These are phyloP conservation scores for Claviceps purpurea DNA, from an alignment of 2,329 filamentous ascomycete species.

Conservation along the genomic window DNA sequence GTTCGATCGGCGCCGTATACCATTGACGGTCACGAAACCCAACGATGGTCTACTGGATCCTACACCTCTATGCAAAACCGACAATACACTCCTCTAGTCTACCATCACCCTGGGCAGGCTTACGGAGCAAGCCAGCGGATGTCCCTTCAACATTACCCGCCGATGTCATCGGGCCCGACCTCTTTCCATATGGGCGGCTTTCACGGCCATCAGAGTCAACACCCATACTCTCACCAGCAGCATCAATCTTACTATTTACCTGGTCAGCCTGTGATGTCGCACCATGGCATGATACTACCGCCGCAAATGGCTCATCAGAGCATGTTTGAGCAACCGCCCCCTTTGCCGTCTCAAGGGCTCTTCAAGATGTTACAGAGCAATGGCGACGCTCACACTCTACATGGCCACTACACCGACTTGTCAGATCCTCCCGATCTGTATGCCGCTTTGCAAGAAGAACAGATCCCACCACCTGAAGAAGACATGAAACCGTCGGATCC, in stretches of 20 bases:
- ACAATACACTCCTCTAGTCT: conserved; percentile 47
- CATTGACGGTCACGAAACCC: conserved; percentile 51
- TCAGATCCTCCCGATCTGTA: conserved; percentile 68
- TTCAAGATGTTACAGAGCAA: conserved; percentile 67
- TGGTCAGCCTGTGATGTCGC: conserved; percentile 35
- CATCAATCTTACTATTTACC: conserved; percentile 41
- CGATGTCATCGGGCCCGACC: conserved; percentile 18
- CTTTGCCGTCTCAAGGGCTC: conserved; percentile 55
- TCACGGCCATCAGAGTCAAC: conserved; percentile 19
- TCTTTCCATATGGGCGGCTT: conserved; percentile 42
- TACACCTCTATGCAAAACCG: conserved; percentile 45
- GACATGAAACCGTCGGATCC: conserved; percentile 72
- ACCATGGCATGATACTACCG: conserved; percentile 45
- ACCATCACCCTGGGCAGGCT: conserved; percentile 43
- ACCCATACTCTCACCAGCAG: conserved; percentile 10
- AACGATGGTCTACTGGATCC: conserved; percentile 68
- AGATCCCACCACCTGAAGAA: conserved; percentile 59
- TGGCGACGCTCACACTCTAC: conserved; percentile 52
- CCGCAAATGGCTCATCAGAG: conserved; percentile 33
- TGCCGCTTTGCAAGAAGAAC: conserved; percentile 60
- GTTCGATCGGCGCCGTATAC: conserved; percentile 59
- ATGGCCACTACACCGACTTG: conserved; percentile 58
- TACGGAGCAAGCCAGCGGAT: conserved; percentile 45
- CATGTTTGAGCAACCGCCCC: conserved; percentile 46
- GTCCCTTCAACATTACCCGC: conserved; percentile 25